A percentile compares a stretch with the other conserved stretches of the same genome.
Conservation (phyloP, 2,329 filamentous ascomycete species). For the Sordariomycetes sp. region DNA sequence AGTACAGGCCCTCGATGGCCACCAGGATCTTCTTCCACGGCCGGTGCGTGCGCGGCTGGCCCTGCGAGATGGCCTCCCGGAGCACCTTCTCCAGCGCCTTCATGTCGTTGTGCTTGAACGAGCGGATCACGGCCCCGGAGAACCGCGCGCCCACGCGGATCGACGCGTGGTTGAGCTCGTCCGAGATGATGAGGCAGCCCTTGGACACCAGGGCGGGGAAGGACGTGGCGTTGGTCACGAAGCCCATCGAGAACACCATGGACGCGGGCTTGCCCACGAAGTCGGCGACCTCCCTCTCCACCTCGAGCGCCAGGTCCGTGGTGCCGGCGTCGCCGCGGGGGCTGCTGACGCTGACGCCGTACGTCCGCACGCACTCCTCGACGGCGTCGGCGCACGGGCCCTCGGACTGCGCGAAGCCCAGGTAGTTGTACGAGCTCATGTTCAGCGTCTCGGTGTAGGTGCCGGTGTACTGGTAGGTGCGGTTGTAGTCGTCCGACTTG, state of each 20-base stretch:
- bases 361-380: constrained; percentile 74
- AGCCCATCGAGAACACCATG: constrained; percentile 99
- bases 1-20: constrained; percentile 93
- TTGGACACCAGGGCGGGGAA: constrained; percentile 90
- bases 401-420: constrained; percentile 95
- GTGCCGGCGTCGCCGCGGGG: constrained; percentile 78
- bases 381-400: constrained; percentile 91
- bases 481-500: constrained; percentile 83
- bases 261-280: constrained; percentile 92
- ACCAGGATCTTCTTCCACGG: constrained; percentile 99
- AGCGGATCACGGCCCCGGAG: constrained; percentile 87
- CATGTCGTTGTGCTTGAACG: constrained; percentile 99
- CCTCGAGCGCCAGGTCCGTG: constrained; percentile 76
- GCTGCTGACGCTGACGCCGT: constrained; percentile 75
- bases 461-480: constrained; percentile 78
- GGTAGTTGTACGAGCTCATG: constrained; percentile 99
- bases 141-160: constrained; percentile 92
- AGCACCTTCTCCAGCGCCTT: constrained; percentile 72
- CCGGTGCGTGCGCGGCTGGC: constrained; percentile 93
- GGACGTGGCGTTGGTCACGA: constrained; percentile 86
- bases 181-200: constrained; percentile 88
- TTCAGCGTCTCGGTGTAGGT: constrained; percentile 92
- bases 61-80: constrained; percentile 88
- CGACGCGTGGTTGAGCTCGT: constrained; percentile 95
- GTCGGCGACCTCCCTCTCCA: constrained; percentile 77